phyloP scores from a whole-genome alignment of 116 monocot genomes.

The Cymodocea nodosa region DNA sequence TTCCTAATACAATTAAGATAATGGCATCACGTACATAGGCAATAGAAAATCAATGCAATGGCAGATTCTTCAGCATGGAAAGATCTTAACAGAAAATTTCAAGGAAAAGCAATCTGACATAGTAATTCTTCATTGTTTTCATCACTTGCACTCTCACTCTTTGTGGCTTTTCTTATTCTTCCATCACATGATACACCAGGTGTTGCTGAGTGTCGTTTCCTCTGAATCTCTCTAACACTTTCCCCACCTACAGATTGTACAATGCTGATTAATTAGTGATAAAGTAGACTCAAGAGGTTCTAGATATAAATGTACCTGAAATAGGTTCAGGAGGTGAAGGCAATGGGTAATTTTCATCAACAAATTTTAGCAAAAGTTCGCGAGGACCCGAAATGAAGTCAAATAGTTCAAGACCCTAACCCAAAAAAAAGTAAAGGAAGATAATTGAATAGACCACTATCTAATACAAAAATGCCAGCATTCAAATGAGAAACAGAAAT shows the following conservation, averaged over 20 bases:
- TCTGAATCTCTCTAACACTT: conserved; percentile 51
- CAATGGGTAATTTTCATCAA: conserved; percentile 97
- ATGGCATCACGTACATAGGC: neutral
- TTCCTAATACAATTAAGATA: neutral
- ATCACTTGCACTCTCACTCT: conserved; percentile 45
- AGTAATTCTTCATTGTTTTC: conserved; percentile 50
- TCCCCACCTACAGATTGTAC: conserved; percentile 42
- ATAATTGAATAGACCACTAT: neutral
- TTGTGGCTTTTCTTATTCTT: conserved; percentile 60
- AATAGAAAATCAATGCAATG: neutral
- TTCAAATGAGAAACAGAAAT: neutral
- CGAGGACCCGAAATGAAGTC: conserved; percentile 96
- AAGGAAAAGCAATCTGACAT: conserved; percentile 17
- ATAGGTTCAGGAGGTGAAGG: conserved; percentile 57
- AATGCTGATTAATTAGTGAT: neutral
- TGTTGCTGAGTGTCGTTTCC: conserved; percentile 63
- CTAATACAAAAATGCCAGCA: neutral
- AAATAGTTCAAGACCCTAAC: conserved; percentile 65
- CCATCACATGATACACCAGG: conserved; percentile 59
- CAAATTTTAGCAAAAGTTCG: conserved; percentile 84
- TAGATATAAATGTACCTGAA: conserved; percentile 19
- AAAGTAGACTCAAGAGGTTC: neutral
- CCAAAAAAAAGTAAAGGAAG: conserved; percentile 2
- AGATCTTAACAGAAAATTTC: too few species aligned
- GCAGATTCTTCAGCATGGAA: too few species aligned